These are phyloP conservation scores for Xylariaceae sp. DNA, from an alignment of 2,329 filamentous ascomycete genomes.

Conservation along the genomic window DNA sequence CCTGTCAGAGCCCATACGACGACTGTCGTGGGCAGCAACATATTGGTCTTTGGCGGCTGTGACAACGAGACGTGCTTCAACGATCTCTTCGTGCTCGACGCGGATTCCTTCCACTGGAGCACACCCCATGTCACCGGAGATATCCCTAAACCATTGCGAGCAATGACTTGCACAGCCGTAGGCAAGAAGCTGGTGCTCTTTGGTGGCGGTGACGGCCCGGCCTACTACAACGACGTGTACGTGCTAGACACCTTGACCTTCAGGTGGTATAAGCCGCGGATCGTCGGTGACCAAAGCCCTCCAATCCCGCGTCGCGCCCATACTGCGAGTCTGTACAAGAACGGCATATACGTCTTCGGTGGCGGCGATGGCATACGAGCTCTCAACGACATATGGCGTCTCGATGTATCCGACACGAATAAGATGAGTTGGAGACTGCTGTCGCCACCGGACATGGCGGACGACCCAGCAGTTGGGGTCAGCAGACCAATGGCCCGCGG, in stretches of 20 bases:
- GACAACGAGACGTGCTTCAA: slow-evolving; percentile 64
- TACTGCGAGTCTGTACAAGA: slow-evolving; percentile 66
- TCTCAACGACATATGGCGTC: slow-evolving; percentile 66
- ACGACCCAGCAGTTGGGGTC: slow-evolving; percentile 11
- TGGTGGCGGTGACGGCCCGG: slow-evolving; percentile 63
- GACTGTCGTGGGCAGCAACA: slow-evolving; percentile 59
- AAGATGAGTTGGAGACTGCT: slow-evolving; percentile 67
- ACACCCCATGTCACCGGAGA: slow-evolving; percentile 60
- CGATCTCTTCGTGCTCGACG: slow-evolving; percentile 63
- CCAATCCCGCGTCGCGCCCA: slow-evolving; percentile 61
- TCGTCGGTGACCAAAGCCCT: slow-evolving; percentile 50
- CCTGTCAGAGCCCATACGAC: slow-evolving; percentile 62
- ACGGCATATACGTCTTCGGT: slow-evolving; percentile 66
- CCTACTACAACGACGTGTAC: slow-evolving; percentile 68
- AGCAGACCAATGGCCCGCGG: slow-evolving; percentile 57
- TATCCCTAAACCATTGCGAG: slow-evolving; percentile 58
- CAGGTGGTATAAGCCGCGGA: slow-evolving; percentile 58
- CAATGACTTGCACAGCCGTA: slow-evolving; percentile 68
- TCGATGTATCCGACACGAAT: slow-evolving; percentile 59
- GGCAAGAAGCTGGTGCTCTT: slow-evolving; percentile 67
- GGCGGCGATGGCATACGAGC: slow-evolving; percentile 66
- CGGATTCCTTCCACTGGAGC: slow-evolving; percentile 66
- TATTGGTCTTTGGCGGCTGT: slow-evolving; percentile 65
- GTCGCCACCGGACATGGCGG: slow-evolving; percentile 35
- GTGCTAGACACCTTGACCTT: slow-evolving; percentile 67